These are phyloP conservation scores for Backusella morwellensis DNA, from an alignment of 192 early-diverging fungal species.

Conservation along the genomic window DNA sequence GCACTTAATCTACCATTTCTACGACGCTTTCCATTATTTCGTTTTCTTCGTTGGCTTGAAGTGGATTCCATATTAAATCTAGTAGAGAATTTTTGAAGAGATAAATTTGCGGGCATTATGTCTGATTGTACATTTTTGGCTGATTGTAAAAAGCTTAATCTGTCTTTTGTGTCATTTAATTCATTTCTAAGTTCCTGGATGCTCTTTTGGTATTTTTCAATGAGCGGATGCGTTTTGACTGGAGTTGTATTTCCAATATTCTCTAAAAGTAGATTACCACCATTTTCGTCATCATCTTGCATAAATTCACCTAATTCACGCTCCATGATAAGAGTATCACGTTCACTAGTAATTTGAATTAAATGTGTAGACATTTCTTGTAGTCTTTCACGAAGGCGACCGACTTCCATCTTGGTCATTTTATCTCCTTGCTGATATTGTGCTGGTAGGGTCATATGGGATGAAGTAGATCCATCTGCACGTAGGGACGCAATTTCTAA, in stretches of 20 bases:
- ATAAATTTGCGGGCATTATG: background rate
- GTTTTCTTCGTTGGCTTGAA: conserved; percentile 7
- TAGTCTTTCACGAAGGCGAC: conserved; percentile 47
- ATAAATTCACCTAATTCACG: conserved; percentile 34
- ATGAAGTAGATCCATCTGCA: conserved; percentile 27
- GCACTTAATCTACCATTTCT: conserved; percentile 1
- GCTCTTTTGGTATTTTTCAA: conserved; percentile 27
- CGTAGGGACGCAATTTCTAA: conserved; percentile 48
- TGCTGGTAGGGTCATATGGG: conserved; percentile 14
- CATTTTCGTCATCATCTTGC: conserved; percentile 30
- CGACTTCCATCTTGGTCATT: conserved; percentile 38
- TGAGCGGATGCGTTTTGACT: conserved; percentile 32
- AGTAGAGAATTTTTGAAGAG: background rate
- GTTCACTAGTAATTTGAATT: conserved; percentile 43
- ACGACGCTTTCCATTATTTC: background rate
- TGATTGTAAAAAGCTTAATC: conserved; percentile 13
- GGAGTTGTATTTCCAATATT: background rate
- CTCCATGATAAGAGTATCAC: conserved; percentile 53
- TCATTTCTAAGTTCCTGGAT: conserved; percentile 25
- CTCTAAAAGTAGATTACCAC: conserved; percentile 5
- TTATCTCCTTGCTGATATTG: conserved; percentile 36
- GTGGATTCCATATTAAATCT: background rate
- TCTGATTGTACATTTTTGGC: background rate
- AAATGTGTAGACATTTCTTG: conserved; percentile 39
- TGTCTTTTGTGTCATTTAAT: conserved; percentile 32